Evolutionary conservation across 805 yeast species (phyloP).

Genomic region (Yarrowia sp.): DNA sequence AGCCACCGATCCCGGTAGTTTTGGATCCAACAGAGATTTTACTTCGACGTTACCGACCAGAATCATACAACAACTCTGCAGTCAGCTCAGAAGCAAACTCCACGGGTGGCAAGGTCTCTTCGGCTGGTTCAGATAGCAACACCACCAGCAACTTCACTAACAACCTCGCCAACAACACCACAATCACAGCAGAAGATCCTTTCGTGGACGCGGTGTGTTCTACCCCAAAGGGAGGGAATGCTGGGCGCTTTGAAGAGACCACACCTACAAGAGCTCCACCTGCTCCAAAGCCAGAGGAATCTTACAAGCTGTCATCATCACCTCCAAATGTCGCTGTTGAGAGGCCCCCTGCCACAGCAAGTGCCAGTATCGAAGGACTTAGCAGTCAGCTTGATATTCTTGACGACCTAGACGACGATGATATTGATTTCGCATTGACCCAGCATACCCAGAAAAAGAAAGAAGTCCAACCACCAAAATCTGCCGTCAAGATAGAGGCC

Average conservation of each 20-base stretch:
- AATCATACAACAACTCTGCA: not conserved
- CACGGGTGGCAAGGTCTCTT: not conserved
- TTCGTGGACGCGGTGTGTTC: not conserved
- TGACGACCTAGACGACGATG: slow-evolving; percentile 7
- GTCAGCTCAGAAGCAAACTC: not conserved
- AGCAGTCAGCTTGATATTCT: not conserved
- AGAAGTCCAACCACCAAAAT: not conserved
- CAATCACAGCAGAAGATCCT: not conserved
- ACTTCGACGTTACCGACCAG: not conserved
- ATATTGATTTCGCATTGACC: slow-evolving; percentile 11
- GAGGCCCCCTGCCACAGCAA: not conserved
- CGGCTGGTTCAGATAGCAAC: not conserved
- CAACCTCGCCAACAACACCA: not conserved
- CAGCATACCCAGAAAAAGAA: slow-evolving; percentile 5
- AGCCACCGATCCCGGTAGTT: not conserved
- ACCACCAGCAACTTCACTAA: not conserved
- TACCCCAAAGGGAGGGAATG: not conserved
- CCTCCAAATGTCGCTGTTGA: not conserved
- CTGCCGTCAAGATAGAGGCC: not conserved
- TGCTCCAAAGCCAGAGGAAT: not conserved
- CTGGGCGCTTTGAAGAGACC: not conserved
- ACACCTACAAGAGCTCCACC: not conserved
- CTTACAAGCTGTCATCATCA: not conserved
- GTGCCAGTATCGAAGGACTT: not conserved
- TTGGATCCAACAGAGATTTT: not conserved